Percentiles rank a stretch among this genome's conserved stretches.
phyloP scores from a whole-genome alignment of 169 alveolate species.

The Pseudocohnilembus persalinus region DNA sequence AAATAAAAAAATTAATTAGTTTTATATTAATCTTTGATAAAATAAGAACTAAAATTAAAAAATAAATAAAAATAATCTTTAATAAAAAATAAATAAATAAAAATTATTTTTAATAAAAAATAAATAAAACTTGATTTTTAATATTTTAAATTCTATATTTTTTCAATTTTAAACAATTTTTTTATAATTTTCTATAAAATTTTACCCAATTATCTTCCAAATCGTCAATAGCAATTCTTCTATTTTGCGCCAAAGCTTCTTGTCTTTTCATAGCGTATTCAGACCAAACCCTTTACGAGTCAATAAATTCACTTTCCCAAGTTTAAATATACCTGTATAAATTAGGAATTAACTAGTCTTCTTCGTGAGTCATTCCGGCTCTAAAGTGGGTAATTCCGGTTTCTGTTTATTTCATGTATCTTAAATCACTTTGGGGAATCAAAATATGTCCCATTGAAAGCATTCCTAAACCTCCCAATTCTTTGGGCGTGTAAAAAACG shows the following conservation, averaged over 20 bases:
- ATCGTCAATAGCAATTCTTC: conserved; percentile 98
- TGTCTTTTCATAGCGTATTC: conserved; percentile 99
- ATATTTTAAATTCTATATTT: too few species aligned
- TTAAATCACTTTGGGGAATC: conserved; percentile 99
- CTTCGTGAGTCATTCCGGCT: conserved; percentile 99
- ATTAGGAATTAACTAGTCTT: conserved; percentile 99
- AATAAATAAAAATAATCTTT: too few species aligned
- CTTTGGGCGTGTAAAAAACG: conserved; percentile 99
- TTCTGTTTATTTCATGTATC: conserved; percentile 97
- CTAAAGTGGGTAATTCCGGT: conserved; percentile 99
- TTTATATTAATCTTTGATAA: too few species aligned
- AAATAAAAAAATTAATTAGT: too few species aligned
- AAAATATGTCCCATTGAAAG: conserved; percentile 99
- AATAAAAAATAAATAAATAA: too few species aligned
- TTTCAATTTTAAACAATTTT: too few species aligned
- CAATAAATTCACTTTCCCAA: conserved; percentile 99
- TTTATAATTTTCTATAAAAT: too few species aligned
- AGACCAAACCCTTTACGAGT: conserved; percentile 99
- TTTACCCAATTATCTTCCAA: conserved; percentile 97
- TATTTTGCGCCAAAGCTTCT: conserved; percentile 98
- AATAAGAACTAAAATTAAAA: too few species aligned
- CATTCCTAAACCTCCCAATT: conserved; percentile 99
- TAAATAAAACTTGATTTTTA: too few species aligned
- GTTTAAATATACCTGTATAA: conserved; percentile 97
- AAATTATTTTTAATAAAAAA: too few species aligned